Conservation (phyloP, 2,329 filamentous ascomycete genomes). For the Triangularia setosa region DNA sequence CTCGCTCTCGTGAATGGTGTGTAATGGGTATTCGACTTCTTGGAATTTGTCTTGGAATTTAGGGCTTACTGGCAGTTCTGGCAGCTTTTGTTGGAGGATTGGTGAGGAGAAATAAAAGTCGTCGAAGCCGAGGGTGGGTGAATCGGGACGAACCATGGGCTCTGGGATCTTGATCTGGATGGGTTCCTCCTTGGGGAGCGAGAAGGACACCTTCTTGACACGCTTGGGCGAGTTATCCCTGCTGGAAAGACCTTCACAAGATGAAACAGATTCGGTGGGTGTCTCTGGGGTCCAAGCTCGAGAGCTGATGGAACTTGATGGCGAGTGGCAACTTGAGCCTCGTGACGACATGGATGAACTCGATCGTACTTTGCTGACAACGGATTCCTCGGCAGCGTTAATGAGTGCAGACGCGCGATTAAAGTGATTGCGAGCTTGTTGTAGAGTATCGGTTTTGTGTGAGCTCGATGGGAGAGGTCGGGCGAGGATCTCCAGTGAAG, state of each 20-base stretch:
- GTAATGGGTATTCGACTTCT: conserved; percentile 22
- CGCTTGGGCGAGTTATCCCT: conserved; percentile 30
- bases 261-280: conserved; percentile 43
- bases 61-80: conserved; percentile 23
- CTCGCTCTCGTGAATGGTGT: conserved; percentile 20
- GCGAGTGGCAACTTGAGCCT: conserved; percentile 42
- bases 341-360: conserved; percentile 35
- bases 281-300: conserved; percentile 40
- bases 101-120: conserved; percentile 36
- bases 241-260: conserved; percentile 32
- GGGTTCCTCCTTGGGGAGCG: conserved; percentile 30
- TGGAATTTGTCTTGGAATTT: conserved; percentile 16
- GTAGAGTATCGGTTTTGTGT: conserved; percentile 44
- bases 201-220: conserved; percentile 43
- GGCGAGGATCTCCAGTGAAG: conserved; percentile 55
- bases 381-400: conserved; percentile 41
- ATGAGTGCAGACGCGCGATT: conserved; percentile 46
- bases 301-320: conserved; percentile 45
- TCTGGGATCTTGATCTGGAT: conserved; percentile 37
- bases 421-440: conserved; percentile 52
- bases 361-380: conserved; percentile 35
- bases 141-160: conserved; percentile 54
- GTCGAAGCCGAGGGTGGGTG: conserved; percentile 56
- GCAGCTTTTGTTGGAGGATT: conserved; percentile 26
- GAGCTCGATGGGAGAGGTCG: conserved; percentile 44